Evolutionary conservation across 2,329 filamentous ascomycete genomes (phyloP).

Genomic region (Microdochium trichocladiopsis): DNA sequence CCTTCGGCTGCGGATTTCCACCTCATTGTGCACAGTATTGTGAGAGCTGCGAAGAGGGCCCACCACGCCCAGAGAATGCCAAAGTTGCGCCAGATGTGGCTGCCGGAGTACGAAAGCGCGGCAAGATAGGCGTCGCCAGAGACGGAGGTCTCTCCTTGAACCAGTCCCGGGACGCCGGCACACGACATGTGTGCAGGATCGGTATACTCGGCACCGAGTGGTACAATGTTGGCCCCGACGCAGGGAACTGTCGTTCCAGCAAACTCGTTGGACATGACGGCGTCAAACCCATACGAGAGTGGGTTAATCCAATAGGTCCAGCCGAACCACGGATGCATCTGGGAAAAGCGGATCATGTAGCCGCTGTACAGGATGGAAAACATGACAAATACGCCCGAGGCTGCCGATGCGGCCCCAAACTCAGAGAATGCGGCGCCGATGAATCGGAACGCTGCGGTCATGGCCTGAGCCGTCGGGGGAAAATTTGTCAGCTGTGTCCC

Average conservation of each 20-base stretch:
- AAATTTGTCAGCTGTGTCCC: no score
- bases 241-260: slow-evolving; percentile 46
- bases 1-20: slow-evolving; percentile 49
- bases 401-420: slow-evolving; percentile 53
- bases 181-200: slow-evolving; percentile 40
- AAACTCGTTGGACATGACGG: slow-evolving; percentile 65
- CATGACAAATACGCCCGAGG: slow-evolving; percentile 41
- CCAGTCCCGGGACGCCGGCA: slow-evolving; percentile 50
- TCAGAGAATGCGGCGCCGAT: slow-evolving; percentile 47
- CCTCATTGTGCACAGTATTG: slow-evolving; percentile 46
- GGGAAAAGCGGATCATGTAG: slow-evolving; percentile 52
- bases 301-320: slow-evolving; percentile 63
- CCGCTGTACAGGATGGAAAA: slow-evolving; percentile 55
- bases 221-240: slow-evolving; percentile 40
- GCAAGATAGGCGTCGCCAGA: slow-evolving; percentile 52
- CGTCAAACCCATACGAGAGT: slow-evolving; percentile 63
- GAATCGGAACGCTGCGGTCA: slow-evolving; percentile 52
- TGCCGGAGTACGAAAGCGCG: slow-evolving; percentile 44
- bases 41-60: slow-evolving; percentile 50
- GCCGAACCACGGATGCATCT: slow-evolving; percentile 57
- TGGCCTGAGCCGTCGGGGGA: slow-evolving; percentile 38
- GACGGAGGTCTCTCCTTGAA: slow-evolving; percentile 37
- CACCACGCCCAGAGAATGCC: slow-evolving; percentile 59
- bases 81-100: slow-evolving; percentile 52
- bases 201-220: slow-evolving; percentile 39